phyloP scores from a whole-genome alignment of 176 grass and related monocot species.

The Oryza officinalis region DNA sequence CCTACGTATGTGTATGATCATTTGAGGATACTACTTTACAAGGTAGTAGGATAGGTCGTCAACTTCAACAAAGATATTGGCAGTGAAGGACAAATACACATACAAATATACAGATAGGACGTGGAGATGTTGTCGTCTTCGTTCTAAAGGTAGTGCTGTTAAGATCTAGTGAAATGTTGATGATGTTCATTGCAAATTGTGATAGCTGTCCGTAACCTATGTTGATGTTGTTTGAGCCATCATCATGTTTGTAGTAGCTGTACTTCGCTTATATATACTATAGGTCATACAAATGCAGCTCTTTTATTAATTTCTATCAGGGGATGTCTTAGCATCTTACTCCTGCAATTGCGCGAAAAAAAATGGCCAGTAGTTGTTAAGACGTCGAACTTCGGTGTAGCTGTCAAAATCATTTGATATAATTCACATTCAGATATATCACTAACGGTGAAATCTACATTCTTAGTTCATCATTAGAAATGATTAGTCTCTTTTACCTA shows the following conservation, averaged over 20 bases:
- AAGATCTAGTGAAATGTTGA: background rate
- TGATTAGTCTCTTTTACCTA: background rate
- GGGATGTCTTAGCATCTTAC: background rate
- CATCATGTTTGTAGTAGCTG: background rate
- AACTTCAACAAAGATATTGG: conserved; percentile 19
- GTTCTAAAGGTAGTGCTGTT: conserved; percentile 22
- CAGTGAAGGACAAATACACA: background rate
- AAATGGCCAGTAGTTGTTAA: background rate
- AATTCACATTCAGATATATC: background rate
- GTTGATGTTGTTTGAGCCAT: background rate
- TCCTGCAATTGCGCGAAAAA: background rate
- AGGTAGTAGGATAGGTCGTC: conserved; percentile 24
- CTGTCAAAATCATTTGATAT: conserved; percentile 23
- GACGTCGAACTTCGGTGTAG: background rate
- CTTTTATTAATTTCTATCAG: no score
- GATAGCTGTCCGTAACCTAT: conserved; percentile 3
- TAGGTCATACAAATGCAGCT: no score
- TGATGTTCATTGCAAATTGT: background rate
- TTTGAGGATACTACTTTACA: background rate
- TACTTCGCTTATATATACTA: background rate
- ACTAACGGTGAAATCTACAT: background rate
- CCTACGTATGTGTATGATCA: background rate
- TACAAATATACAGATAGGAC: background rate
- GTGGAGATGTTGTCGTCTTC: conserved; percentile 22
- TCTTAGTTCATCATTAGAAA: conserved; percentile 8